phyloP scores from a whole-genome alignment of 208 protist species.

The Trypanosoma avium region DNA sequence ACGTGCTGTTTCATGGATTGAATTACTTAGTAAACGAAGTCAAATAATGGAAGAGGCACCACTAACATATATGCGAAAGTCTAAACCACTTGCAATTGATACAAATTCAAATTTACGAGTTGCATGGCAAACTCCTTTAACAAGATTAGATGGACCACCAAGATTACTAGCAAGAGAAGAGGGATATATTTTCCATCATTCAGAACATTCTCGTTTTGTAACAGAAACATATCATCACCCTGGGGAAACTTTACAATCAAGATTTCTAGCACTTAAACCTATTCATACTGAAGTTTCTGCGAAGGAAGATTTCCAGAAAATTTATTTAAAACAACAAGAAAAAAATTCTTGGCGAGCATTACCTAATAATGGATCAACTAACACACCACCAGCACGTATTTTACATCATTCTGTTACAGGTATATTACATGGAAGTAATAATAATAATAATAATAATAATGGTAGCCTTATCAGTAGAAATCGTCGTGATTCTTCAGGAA shows the following conservation, averaged over 20 bases:
- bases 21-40: slow-evolving; percentile 59
- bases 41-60: slow-evolving; percentile 62
- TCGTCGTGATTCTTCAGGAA: neutral
- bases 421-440: slow-evolving; percentile 20
- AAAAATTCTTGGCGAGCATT: slow-evolving; percentile 5
- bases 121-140: slow-evolving; percentile 56
- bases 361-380: neutral
- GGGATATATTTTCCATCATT: slow-evolving; percentile 69
- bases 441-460: neutral
- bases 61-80: slow-evolving; percentile 85
- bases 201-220: slow-evolving; percentile 60
- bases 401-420: slow-evolving; percentile 52
- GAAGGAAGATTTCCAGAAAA: slow-evolving; percentile 29
- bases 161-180: slow-evolving; percentile 75
- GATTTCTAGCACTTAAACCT: slow-evolving; percentile 70
- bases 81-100: slow-evolving; percentile 41
- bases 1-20: slow-evolving; percentile 71
- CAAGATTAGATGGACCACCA: slow-evolving; percentile 11
- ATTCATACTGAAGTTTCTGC: slow-evolving; percentile 68
- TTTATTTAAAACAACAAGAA: slow-evolving; percentile 9
- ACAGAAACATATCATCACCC: slow-evolving; percentile 73
- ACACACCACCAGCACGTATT: slow-evolving; percentile 28
- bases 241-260: slow-evolving; percentile 66
- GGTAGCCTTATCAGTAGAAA: neutral
- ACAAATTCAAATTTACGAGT: slow-evolving; percentile 83